Conservation (phyloP, 2,329 filamentous ascomycete species). For the Chaetothyriales sp. region DNA sequence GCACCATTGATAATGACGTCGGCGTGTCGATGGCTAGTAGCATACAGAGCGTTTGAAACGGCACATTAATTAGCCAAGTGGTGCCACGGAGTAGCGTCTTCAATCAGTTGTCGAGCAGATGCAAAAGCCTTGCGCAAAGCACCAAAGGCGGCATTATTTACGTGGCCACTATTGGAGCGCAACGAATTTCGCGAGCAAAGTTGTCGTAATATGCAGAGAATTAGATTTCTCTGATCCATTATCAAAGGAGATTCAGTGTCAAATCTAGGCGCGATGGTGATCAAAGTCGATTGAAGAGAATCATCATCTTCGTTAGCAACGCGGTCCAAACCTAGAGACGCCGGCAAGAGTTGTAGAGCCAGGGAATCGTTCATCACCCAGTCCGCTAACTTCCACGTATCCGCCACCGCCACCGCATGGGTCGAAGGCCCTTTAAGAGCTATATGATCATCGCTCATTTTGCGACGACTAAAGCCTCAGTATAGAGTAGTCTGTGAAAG, state of each 20-base stretch:
- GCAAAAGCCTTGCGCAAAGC: conserved; percentile 25
- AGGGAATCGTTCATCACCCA: no score
- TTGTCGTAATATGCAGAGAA: not conserved
- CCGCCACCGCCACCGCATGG: no score
- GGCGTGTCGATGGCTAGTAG: conserved; percentile 42
- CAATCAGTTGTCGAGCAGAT: conserved; percentile 35
- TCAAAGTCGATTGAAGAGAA: not conserved
- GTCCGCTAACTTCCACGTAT: no score
- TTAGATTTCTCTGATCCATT: not conserved
- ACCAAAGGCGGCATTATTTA: not conserved
- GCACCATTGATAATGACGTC: conserved; percentile 35
- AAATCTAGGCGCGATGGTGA: not conserved
- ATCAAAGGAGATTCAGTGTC: not conserved
- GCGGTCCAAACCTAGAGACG: not conserved
- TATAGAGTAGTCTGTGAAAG: no score
- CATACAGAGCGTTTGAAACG: conserved; percentile 45
- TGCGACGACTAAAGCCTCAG: no score
- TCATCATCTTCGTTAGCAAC: not conserved
- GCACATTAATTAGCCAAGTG: conserved; percentile 47
- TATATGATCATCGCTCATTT: no score
- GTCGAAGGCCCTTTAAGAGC: no score
- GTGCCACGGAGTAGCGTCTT: conserved; percentile 40
- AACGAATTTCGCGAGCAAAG: not conserved
- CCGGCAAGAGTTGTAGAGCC: not conserved
- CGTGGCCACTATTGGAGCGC: not conserved